phyloP scores from a whole-genome alignment of 257 asterid species.

The Mitragyna speciosa region DNA sequence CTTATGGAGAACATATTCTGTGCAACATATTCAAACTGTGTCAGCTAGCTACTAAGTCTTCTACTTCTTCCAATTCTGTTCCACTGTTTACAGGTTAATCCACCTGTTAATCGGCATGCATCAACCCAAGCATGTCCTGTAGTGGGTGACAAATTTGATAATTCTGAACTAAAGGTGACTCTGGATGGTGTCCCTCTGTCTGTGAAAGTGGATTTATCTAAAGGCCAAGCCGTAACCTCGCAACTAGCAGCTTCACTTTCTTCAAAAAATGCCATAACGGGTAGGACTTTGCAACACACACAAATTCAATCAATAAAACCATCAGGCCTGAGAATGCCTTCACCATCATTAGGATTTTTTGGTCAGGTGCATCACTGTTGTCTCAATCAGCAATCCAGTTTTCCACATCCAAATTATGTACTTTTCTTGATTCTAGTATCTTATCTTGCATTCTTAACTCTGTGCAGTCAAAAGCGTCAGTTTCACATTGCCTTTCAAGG shows the following conservation, averaged over 20 bases:
- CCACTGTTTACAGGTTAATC: slow-evolving; percentile 39
- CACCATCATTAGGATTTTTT: slow-evolving; percentile 90
- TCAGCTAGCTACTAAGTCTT: not conserved
- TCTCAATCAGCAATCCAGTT: slow-evolving; percentile 20
- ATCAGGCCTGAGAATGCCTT: slow-evolving; percentile 90
- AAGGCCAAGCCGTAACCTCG: slow-evolving; percentile 31
- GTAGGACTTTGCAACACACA: slow-evolving; percentile 34
- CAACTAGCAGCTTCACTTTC: slow-evolving; percentile 31
- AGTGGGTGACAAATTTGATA: slow-evolving; percentile 34
- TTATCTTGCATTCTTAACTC: slow-evolving; percentile 4
- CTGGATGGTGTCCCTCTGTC: slow-evolving; percentile 31
- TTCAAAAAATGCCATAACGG: slow-evolving; percentile 34
- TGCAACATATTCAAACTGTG: slow-evolving; percentile 6
- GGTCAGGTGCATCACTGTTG: slow-evolving; percentile 54
- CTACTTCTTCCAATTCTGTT: slow-evolving; percentile 6
- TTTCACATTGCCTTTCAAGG: slow-evolving; percentile 29
- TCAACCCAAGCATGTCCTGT: slow-evolving; percentile 30
- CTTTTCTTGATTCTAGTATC: slow-evolving; percentile 13
- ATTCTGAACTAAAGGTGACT: slow-evolving; percentile 40
- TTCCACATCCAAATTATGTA: slow-evolving; percentile 6
- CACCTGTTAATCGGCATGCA: slow-evolving; percentile 37
- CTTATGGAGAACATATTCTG: not conserved
- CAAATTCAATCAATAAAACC: slow-evolving; percentile 51
- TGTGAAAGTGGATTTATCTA: slow-evolving; percentile 33
- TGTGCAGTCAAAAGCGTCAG: slow-evolving; percentile 75